Conservation (phyloP, 352 stramenopile genomes). For the Globisporangium cystogenes region DNA sequence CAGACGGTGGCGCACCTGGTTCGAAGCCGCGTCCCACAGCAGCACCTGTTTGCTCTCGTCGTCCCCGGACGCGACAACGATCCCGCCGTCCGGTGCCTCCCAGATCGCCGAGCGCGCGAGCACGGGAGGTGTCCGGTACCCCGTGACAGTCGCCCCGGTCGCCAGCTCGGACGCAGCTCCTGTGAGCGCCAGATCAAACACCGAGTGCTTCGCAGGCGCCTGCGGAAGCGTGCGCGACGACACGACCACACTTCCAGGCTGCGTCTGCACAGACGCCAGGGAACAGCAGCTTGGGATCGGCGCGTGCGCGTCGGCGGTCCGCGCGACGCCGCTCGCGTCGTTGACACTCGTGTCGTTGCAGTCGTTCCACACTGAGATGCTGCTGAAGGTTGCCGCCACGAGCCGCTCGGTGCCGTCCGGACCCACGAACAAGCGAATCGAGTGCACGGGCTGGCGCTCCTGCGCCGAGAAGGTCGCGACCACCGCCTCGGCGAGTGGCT, state of each 20-base stretch:
- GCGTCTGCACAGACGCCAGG: slow-evolving; percentile 20
- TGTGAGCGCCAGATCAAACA: slow-evolving; percentile 29
- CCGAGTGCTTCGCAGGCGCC: slow-evolving; percentile 28
- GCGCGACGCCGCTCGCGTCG: slow-evolving; percentile 2
- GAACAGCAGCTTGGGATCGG: slow-evolving; percentile 28
- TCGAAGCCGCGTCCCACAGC: slow-evolving; percentile 18
- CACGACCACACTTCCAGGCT: slow-evolving; percentile 25
- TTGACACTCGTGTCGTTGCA: slow-evolving; percentile 8
- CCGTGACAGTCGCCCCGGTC: slow-evolving; percentile 20
- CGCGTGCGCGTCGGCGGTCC: slow-evolving; percentile 14
- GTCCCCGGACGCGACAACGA: slow-evolving; percentile 20
- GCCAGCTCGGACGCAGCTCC: slow-evolving; percentile 5
- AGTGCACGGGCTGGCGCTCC: slow-evolving; percentile 49
- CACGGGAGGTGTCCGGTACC: slow-evolving; percentile 33
- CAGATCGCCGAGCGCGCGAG: slow-evolving; percentile 45
- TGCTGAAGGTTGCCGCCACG: slow-evolving; percentile 35
- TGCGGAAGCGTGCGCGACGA: slow-evolving; percentile 28
- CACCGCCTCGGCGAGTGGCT: slow-evolving; percentile 18
- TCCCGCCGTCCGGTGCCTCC: slow-evolving; percentile 4
- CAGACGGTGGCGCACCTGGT: slow-evolving; percentile 11
- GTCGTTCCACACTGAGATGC: slow-evolving; percentile 35
- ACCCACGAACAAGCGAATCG: slow-evolving; percentile 28
- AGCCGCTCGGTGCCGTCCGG: slow-evolving; percentile 24
- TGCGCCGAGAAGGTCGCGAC: slow-evolving; percentile 29
- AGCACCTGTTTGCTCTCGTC: slow-evolving; percentile 14